Evolutionary conservation across 1,139 yeast species (phyloP).

Genomic region (Hanseniaspora sp.): DNA sequence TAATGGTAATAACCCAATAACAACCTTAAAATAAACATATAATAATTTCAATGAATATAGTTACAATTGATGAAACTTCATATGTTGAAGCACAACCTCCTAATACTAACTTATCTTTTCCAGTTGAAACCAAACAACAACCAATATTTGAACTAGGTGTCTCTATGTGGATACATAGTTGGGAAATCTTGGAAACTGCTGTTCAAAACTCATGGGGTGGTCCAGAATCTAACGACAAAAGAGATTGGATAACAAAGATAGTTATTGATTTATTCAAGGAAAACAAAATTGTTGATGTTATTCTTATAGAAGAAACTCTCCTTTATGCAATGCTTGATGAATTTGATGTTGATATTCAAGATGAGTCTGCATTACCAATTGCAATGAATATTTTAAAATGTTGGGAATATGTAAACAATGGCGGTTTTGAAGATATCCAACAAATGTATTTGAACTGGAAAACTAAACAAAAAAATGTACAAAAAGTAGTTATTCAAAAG

Average conservation of each 20-base stretch:
- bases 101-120: conserved; percentile 38
- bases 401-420: conserved; percentile 51
- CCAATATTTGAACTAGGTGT: conserved; percentile 89
- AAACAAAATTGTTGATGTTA: conserved; percentile 56
- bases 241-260: conserved; percentile 89
- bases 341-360: conserved; percentile 78
- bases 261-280: conserved; percentile 64
- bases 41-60: conserved; percentile 18
- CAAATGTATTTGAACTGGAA: conserved; percentile 48
- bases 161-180: conserved; percentile 72
- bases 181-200: conserved; percentile 84
- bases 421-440: conserved; percentile 47
- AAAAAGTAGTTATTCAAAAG: conserved; percentile 34
- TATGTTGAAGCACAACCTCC: conserved; percentile 33
- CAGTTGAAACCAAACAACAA: conserved; percentile 51
- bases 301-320: conserved; percentile 72
- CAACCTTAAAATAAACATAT: neutral
- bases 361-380: conserved; percentile 69
- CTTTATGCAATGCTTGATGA: conserved; percentile 90
- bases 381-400: conserved; percentile 55
- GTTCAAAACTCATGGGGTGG: conserved; percentile 99
- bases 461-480: conserved; percentile 36
- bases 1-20: neutral
- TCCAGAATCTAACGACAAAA: conserved; percentile 71
- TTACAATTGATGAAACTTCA: conserved; percentile 25